Conservation (phyloP, 139 green algal species). For the Ettlia oleoabundans region DNA sequence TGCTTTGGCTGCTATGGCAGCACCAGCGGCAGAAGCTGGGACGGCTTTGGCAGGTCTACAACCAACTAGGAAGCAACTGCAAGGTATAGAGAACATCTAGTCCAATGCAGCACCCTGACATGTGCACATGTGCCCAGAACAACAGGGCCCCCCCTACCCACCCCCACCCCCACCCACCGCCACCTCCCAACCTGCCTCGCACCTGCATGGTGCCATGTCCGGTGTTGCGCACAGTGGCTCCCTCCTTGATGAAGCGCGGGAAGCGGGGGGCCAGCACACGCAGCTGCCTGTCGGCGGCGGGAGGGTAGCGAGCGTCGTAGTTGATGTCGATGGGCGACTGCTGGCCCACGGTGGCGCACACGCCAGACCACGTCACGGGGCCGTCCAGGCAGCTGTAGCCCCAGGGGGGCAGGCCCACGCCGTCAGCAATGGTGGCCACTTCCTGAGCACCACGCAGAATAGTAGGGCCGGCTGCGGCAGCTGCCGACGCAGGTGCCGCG, state of each 20-base stretch:
- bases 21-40: too few species aligned
- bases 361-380: constrained; percentile 7
- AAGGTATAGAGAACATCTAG: too few species aligned
- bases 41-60: too few species aligned
- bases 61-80: too few species aligned
- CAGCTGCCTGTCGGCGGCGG: not conserved
- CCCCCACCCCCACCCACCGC: not conserved
- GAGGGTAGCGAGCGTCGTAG: constrained; percentile 14
- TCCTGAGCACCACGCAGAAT: not conserved
- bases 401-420: constrained; percentile 9
- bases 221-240: constrained; percentile 19
- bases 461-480: not conserved
- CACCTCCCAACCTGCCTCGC: too few species aligned
- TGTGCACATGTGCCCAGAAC: not conserved
- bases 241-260: constrained; percentile 30
- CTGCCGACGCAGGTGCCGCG: not conserved
- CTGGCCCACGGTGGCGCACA: not conserved
- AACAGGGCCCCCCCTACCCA: not conserved
- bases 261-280: constrained; percentile 10
- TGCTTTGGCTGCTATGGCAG: too few species aligned
- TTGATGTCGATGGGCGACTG: constrained; percentile 31
- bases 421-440: constrained; percentile 5
- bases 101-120: too few species aligned
- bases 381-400: constrained; percentile 29
- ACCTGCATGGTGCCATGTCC: constrained; percentile 30